Percentiles rank a stretch among this genome's conserved stretches.
Evolutionary conservation across 768 basidiomycete genomes (phyloP).

Genomic region (Panaeolus papilionaceus): DNA sequence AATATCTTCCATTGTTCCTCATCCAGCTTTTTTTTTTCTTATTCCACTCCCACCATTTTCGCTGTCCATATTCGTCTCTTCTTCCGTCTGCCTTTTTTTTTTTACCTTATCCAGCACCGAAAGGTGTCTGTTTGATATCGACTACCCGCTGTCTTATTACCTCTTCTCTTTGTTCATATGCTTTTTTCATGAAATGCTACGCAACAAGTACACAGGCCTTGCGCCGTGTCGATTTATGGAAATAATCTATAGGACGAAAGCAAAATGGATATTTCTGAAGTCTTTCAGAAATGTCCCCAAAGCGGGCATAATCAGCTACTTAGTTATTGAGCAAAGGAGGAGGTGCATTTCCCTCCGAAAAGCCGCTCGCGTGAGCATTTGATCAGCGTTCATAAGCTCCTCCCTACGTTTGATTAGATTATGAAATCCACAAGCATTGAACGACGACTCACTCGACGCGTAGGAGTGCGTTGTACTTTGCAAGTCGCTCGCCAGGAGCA

Average conservation of each 20-base stretch:
- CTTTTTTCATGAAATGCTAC: not conserved
- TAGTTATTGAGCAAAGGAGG: constrained; percentile 79
- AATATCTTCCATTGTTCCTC: not conserved
- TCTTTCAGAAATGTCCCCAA: too few species aligned
- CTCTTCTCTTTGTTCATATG: not conserved
- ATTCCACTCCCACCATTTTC: not conserved
- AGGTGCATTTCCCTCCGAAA: constrained; percentile 74
- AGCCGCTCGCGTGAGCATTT: constrained; percentile 73
- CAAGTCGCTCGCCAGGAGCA: constrained; percentile 94
- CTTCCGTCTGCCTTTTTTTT: not conserved
- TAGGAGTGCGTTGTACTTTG: constrained; percentile 90
- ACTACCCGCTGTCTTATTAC: not conserved
- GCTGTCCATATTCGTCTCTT: not conserved
- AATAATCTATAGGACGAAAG: not conserved
- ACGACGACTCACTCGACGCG: constrained; percentile 51
- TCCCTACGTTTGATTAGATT: constrained; percentile 51
- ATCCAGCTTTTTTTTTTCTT: not conserved
- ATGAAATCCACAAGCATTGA: not conserved
- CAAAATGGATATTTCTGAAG: not conserved
- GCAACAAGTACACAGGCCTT: constrained; percentile 1
- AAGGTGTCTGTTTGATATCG: not conserved
- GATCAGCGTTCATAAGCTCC: constrained; percentile 67
- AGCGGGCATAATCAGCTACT: constrained; percentile 10
- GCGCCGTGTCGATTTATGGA: not conserved
- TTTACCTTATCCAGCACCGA: not conserved